A percentile compares a stretch with the other conserved stretches of the same genome.
Conservation (phyloP, 2,329 filamentous ascomycete species). For the Diaporthe citriasiana region DNA sequence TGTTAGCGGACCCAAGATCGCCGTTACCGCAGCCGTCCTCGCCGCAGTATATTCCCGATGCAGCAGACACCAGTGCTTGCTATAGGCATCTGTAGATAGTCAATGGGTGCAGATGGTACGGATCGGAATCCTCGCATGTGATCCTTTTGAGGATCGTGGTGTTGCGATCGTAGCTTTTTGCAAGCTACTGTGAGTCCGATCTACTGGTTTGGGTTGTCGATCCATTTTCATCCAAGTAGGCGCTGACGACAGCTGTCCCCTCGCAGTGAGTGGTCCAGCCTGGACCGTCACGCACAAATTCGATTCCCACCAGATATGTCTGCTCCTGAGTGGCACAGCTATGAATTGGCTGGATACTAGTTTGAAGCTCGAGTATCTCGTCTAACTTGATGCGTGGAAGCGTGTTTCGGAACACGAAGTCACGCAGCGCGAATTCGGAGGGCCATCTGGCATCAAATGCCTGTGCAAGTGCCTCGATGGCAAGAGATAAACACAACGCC, state of each 20-base stretch:
- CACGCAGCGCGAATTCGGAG: not conserved
- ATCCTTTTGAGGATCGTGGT: not conserved
- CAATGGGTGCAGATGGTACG: not conserved
- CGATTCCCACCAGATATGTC: not conserved
- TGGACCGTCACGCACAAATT: not conserved
- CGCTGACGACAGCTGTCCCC: not conserved
- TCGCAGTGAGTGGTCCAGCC: constrained; percentile 9
- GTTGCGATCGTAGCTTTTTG: not conserved
- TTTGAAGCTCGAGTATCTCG: not conserved
- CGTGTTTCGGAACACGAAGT: not conserved
- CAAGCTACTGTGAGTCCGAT: too few relatives aligned
- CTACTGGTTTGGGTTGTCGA: accelerated
- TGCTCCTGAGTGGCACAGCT: not conserved
- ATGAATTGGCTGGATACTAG: not conserved
- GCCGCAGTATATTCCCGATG: too few relatives aligned
- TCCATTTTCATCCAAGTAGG: not conserved
- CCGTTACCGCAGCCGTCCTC: not conserved
- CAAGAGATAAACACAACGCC: not conserved
- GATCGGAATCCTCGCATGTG: not conserved
- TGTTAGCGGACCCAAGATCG: not conserved
- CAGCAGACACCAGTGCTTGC: not conserved
- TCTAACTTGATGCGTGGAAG: not conserved
- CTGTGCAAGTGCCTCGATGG: not conserved
- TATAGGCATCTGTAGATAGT: not conserved
- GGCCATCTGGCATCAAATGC: not conserved